A percentile compares a stretch with the other conserved stretches of the same genome.
phyloP scores from a whole-genome alignment of 495 filamentous ascomycete genomes.

The Hyaloscypha bicolor region DNA sequence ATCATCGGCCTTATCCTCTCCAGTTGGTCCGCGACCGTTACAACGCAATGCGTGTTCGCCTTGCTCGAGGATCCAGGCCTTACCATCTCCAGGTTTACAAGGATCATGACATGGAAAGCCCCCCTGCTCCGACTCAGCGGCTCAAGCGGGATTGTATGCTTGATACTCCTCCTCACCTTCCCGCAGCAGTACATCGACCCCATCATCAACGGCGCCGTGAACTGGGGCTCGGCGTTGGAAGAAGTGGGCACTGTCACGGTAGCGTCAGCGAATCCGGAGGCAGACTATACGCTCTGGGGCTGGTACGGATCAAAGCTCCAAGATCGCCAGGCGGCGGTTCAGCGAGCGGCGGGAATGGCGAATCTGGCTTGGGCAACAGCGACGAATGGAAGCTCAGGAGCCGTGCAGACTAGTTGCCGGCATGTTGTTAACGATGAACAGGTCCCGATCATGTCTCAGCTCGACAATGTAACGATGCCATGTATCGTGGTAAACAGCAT shows the following conservation, averaged over 20 bases:
- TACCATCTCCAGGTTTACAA: background rate
- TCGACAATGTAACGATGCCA: constrained; percentile 19
- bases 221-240: constrained; percentile 18
- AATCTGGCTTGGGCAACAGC: background rate
- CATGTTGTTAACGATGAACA: constrained; percentile 23
- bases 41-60: background rate
- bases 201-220: constrained; percentile 24
- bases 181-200: constrained; percentile 27
- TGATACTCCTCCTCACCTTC: constrained; percentile 17
- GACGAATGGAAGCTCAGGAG: constrained; percentile 13
- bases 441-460: constrained; percentile 11
- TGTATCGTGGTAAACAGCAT: constrained; percentile 27
- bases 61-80: background rate
- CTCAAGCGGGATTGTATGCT: background rate
- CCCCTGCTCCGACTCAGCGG: background rate
- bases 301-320: background rate
- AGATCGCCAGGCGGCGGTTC: background rate
- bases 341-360: background rate
- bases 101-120: background rate
- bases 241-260: background rate
- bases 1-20: constrained; percentile 20
- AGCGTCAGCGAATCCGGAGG: background rate
- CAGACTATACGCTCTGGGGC: background rate
- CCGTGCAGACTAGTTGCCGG: constrained; percentile 19
- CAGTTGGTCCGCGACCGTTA: constrained; percentile 18